These are phyloP conservation scores for Myochromella boudieri DNA, from an alignment of 768 basidiomycete species.

Conservation along the genomic window DNA sequence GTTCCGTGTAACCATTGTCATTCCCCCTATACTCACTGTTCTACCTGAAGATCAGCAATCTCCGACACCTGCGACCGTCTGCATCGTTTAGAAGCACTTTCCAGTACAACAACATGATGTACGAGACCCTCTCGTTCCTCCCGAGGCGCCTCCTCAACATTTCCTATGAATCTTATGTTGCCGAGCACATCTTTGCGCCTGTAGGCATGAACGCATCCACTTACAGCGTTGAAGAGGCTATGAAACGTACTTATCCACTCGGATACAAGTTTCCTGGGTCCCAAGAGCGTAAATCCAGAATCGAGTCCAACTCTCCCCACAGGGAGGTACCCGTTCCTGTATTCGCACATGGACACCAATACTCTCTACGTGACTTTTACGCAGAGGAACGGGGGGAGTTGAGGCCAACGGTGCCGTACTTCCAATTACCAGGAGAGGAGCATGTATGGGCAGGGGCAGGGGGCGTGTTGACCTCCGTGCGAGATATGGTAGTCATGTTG, in stretches of 20 bases:
- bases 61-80: slow-evolving; percentile 38
- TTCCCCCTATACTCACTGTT: not conserved
- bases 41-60: slow-evolving; percentile 29
- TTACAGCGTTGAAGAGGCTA: slow-evolving; percentile 37
- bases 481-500: slow-evolving; percentile 47
- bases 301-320: too few relatives aligned
- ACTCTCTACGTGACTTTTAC: slow-evolving; percentile 31
- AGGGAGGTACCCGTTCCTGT: slow-evolving; percentile 12
- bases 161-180: slow-evolving; percentile 38
- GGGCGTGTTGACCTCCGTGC: slow-evolving; percentile 37
- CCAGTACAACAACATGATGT: slow-evolving; percentile 50
- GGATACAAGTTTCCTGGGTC: not conserved
- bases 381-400: slow-evolving; percentile 29
- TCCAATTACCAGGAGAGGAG: slow-evolving; percentile 38
- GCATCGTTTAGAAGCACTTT: slow-evolving; percentile 40
- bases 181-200: slow-evolving; percentile 35
- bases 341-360: slow-evolving; percentile 37
- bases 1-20: not conserved
- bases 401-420: slow-evolving; percentile 37
- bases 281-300: not conserved
- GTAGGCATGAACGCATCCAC: slow-evolving; percentile 40
- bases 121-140: slow-evolving; percentile 39
- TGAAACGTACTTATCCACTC: slow-evolving; percentile 22
- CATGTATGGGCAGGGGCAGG: slow-evolving; percentile 40
- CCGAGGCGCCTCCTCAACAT: slow-evolving; percentile 37